phyloP scores from a whole-genome alignment of 345 rosid species.

The Gossypium raimondii region DNA sequence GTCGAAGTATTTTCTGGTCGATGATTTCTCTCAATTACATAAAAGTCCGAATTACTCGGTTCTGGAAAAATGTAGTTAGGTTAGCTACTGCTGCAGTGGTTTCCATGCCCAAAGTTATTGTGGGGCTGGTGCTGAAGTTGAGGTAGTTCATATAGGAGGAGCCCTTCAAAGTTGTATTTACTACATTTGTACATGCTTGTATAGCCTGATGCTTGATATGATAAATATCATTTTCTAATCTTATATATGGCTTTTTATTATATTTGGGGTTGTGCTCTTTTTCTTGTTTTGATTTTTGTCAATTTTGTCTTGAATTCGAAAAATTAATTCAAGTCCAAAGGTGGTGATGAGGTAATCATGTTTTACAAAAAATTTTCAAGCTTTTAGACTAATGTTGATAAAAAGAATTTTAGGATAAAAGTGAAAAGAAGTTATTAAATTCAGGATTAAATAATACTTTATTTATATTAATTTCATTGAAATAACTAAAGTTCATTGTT shows the following conservation, averaged over 20 bases:
- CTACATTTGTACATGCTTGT: conserved; percentile 38
- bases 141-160: conserved; percentile 18
- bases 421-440: too few relatives aligned
- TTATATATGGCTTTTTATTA: neutral
- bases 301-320: too few relatives aligned
- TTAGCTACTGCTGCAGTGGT: conserved; percentile 14
- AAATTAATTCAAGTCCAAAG: too few relatives aligned
- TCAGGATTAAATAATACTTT: too few relatives aligned
- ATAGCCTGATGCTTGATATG: conserved; percentile 24
- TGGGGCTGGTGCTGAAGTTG: conserved; percentile 30
- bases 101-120: conserved; percentile 23
- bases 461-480: too few relatives aligned
- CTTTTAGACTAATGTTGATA: too few relatives aligned
- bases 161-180: conserved; percentile 24
- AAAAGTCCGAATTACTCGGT: conserved; percentile 14
- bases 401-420: too few relatives aligned
- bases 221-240: neutral
- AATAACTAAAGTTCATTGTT: too few relatives aligned
- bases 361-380: too few relatives aligned
- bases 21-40: conserved; percentile 14
- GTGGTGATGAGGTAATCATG: too few relatives aligned
- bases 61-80: conserved; percentile 11
- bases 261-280: neutral
- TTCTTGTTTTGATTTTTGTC: neutral
- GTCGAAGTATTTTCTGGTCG: neutral